Evolutionary conservation across 2,329 filamentous ascomycete genomes (phyloP).

Genomic region (Scleromitrula shiraiana): DNA sequence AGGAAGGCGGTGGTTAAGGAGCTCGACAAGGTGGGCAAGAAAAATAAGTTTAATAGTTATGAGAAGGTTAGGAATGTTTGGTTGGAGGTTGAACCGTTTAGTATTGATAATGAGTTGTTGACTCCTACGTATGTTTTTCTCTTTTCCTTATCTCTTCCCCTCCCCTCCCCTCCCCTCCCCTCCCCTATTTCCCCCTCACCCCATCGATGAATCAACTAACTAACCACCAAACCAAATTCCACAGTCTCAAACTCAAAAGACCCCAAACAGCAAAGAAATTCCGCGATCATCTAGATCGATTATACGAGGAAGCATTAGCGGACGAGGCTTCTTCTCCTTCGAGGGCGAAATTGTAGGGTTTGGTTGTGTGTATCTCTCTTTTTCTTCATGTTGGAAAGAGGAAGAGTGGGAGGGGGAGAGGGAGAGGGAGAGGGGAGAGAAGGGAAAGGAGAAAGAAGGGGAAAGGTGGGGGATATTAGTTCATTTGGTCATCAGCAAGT

Average conservation of each 20-base stretch:
- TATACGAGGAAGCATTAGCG: slow-evolving; percentile 29
- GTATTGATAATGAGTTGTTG: slow-evolving; percentile 82
- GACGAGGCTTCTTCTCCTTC: slow-evolving; percentile 23
- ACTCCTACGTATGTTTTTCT: slow-evolving; percentile 66
- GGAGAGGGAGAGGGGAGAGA: not conserved
- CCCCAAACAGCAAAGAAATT: slow-evolving; percentile 53
- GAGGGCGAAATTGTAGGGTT: slow-evolving; percentile 40
- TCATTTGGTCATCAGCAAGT: not conserved
- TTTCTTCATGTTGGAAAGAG: not conserved
- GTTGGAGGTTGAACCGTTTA: slow-evolving; percentile 82
- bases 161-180: not conserved
- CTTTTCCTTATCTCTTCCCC: not conserved
- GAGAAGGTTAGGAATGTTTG: slow-evolving; percentile 71
- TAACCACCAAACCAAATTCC: slow-evolving; percentile 13
- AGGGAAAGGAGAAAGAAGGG: not conserved
- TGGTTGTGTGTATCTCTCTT: not conserved
- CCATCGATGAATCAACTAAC: slow-evolving; percentile 4
- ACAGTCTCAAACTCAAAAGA: slow-evolving; percentile 63
- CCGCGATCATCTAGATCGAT: slow-evolving; percentile 24
- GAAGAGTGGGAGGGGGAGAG: not conserved
- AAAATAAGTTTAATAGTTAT: slow-evolving; percentile 85
- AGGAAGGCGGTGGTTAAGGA: slow-evolving; percentile 68
- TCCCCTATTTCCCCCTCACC: not conserved
- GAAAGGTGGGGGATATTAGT: not conserved
- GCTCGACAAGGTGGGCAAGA: slow-evolving; percentile 68